Percentiles rank a stretch among this genome's conserved stretches.
These are phyloP conservation scores for Colletotrichum spinosum DNA, from an alignment of 2,329 filamentous ascomycete species.

Conservation along the genomic window DNA sequence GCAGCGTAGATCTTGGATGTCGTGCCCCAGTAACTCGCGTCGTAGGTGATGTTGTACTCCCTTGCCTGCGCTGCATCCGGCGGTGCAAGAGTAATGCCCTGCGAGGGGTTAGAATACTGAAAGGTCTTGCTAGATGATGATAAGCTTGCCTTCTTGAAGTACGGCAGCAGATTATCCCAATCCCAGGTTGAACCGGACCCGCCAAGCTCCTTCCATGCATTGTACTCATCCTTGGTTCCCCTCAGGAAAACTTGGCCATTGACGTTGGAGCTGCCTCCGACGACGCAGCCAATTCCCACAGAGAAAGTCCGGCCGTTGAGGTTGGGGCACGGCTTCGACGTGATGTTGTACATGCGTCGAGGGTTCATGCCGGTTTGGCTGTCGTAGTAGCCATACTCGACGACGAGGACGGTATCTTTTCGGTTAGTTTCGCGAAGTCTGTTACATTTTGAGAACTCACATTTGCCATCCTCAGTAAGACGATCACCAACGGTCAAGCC, in stretches of 20 bases:
- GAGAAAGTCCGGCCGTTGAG: constrained; percentile 42
- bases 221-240: constrained; percentile 52
- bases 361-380: constrained; percentile 40
- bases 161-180: constrained; percentile 52
- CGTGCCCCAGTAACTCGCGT: constrained; percentile 40
- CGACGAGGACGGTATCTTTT: constrained; percentile 33
- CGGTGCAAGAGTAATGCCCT: constrained; percentile 39
- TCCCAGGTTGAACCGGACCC: constrained; percentile 58
- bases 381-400: constrained; percentile 37
- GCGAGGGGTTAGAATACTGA: background rate
- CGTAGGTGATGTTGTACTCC: constrained; percentile 40
- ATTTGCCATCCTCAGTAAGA: constrained; percentile 50
- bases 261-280: constrained; percentile 53
- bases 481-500: constrained; percentile 54
- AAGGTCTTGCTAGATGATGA: accelerated
- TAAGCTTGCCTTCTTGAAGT: constrained; percentile 54
- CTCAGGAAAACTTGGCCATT: constrained; percentile 54
- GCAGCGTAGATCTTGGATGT: constrained; percentile 37
- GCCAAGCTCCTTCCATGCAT: constrained; percentile 58
- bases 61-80: constrained; percentile 35
- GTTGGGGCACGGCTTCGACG: constrained; percentile 44
- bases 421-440: constrained; percentile 41
- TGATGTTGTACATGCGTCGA: constrained; percentile 44
- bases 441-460: constrained; percentile 30
- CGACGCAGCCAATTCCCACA: constrained; percentile 46